These are phyloP conservation scores for Cadophora malorum DNA, from an alignment of 2,329 filamentous ascomycete species.

Conservation along the genomic window DNA sequence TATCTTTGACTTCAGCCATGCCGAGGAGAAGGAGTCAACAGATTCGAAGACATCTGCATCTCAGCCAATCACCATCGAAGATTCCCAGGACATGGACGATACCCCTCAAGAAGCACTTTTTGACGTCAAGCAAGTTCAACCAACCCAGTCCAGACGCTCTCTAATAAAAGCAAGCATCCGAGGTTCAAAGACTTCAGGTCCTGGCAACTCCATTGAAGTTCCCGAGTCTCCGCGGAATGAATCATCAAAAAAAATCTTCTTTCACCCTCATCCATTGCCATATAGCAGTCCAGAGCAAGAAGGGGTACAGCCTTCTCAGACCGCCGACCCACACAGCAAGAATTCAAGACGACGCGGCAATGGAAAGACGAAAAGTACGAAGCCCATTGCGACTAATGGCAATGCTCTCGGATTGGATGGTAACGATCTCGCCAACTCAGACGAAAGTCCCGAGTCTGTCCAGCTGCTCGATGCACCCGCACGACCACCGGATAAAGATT, in stretches of 20 bases:
- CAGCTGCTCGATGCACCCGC: background rate
- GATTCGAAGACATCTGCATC: background rate
- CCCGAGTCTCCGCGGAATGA: background rate
- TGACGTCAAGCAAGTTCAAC: background rate
- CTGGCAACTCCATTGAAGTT: background rate
- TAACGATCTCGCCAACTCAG: background rate
- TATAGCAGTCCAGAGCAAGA: slow-evolving; percentile 8
- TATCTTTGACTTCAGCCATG: background rate
- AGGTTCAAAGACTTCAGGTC: background rate
- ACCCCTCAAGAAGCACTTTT: background rate
- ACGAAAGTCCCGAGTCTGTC: background rate
- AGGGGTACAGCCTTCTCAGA: background rate
- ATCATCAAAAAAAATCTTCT: background rate
- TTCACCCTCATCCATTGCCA: background rate
- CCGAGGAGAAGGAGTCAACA: background rate
- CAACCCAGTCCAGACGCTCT: background rate
- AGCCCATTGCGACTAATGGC: background rate
- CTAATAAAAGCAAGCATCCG: background rate
- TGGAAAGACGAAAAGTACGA: background rate
- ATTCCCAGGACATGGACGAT: slow-evolving; percentile 8
- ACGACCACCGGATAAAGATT: background rate
- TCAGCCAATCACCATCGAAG: background rate
- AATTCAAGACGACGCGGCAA: background rate
- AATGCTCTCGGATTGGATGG: background rate
- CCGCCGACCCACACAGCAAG: background rate